These are phyloP conservation scores for Dioscorea dumetorum DNA, from an alignment of 106 monocot species.

Conservation along the genomic window DNA sequence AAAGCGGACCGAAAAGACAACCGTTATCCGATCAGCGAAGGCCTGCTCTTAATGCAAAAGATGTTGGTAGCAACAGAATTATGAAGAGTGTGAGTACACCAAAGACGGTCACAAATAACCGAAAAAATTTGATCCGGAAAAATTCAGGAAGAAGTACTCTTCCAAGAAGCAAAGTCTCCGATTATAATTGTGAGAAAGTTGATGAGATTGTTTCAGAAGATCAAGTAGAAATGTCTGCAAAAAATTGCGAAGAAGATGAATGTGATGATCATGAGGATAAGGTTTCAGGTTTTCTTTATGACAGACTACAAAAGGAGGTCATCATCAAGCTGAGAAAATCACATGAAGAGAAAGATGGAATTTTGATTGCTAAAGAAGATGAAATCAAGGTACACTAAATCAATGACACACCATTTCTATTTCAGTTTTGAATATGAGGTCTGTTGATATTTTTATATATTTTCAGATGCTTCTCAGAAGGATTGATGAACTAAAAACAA, in stretches of 20 bases:
- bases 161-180: constrained; percentile 21
- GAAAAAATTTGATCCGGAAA: constrained; percentile 21
- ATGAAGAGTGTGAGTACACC: no score
- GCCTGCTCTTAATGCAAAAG: no score
- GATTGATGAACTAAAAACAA: constrained; percentile 18
- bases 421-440: no score
- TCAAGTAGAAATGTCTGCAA: no score
- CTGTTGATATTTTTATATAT: no score
- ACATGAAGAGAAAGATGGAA: constrained; percentile 20
- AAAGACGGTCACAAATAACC: background rate
- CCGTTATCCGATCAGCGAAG: background rate
- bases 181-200: constrained; percentile 24
- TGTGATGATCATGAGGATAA: constrained; percentile 18
- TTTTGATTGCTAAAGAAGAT: constrained; percentile 27
- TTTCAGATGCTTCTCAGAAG: constrained; percentile 31
- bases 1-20: constrained; percentile 1
- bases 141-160: constrained; percentile 27
- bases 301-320: constrained; percentile 44
- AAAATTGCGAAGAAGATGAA: no score
- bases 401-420: background rate
- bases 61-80: no score
- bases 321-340: constrained; percentile 30
- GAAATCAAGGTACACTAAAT: constrained; percentile 29
- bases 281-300: constrained; percentile 45
- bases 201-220: no score